Evolutionary conservation across 257 asterid genomes (phyloP).

Genomic region (Henckelia pumila): DNA sequence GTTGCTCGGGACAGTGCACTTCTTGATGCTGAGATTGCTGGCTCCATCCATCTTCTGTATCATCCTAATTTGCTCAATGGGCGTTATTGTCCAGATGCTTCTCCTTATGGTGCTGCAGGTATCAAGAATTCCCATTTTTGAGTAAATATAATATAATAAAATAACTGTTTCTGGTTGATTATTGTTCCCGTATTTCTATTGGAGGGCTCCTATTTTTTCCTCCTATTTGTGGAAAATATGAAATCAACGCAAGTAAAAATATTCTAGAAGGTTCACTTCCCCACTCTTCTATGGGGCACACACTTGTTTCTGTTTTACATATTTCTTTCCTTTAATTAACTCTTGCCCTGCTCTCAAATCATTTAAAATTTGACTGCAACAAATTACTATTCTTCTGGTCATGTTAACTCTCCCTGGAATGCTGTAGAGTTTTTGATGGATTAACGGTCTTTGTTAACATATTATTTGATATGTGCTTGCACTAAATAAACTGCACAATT

Average conservation of each 20-base stretch:
- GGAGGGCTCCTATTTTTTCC: conserved; percentile 14
- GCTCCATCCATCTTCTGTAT: conserved; percentile 84
- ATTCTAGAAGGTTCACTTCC: conserved; percentile 9
- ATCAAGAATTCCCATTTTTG: conserved; percentile 24
- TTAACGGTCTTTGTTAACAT: conserved; percentile 11
- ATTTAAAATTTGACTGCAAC: conserved; percentile 13
- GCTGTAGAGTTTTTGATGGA: conserved; percentile 16
- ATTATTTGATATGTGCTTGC: conserved; percentile 16
- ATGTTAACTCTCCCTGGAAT: conserved; percentile 19
- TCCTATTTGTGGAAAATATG: conserved; percentile 17
- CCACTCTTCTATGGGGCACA: neutral
- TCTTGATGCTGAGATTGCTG: conserved; percentile 82
- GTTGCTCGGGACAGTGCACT: conserved; percentile 70
- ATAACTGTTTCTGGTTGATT: conserved; percentile 11
- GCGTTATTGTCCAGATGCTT: conserved; percentile 96
- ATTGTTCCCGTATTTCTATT: conserved; percentile 16
- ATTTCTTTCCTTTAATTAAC: conserved; percentile 12
- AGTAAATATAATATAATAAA: neutral
- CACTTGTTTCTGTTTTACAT: neutral
- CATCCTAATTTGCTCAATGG: conserved; percentile 92
- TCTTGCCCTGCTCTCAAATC: conserved; percentile 20
- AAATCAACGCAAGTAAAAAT: conserved; percentile 17
- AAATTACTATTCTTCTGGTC: conserved; percentile 22
- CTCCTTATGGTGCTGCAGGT: conserved; percentile 96
- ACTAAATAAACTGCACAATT: conserved; percentile 8